Evolutionary conservation across 768 basidiomycete species (phyloP).

Genomic region (Pleurotus pulmonarius): DNA sequence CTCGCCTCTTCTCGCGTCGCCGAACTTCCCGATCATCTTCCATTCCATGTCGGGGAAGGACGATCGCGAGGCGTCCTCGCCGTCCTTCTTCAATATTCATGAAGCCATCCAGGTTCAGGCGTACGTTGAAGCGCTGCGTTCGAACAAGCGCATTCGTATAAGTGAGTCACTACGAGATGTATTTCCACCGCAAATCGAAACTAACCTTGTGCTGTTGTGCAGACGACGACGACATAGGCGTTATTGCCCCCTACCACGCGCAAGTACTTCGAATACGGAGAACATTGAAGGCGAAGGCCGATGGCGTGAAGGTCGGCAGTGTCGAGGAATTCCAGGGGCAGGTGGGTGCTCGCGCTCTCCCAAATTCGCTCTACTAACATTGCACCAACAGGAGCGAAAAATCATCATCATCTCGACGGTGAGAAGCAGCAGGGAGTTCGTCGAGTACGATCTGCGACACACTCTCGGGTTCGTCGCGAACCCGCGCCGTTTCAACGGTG

Average conservation of each 20-base stretch:
- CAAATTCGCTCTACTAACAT: conserved; percentile 5
- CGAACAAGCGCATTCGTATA: conserved; percentile 31
- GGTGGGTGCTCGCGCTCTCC: conserved; percentile 25
- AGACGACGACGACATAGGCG: conserved; percentile 54
- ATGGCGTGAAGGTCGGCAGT: conserved; percentile 55
- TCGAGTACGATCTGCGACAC: conserved; percentile 46
- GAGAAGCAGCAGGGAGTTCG: conserved; percentile 46
- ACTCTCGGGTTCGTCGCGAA: conserved; percentile 58
- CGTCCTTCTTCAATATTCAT: conserved; percentile 69
- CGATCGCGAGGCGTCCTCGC: conserved; percentile 61
- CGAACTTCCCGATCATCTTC: conserved; percentile 59
- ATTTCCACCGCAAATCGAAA: conserved; percentile 5
- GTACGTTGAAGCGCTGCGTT: conserved; percentile 39
- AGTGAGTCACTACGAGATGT: conserved; percentile 26
- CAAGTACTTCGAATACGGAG: conserved; percentile 48
- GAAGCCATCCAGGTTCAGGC: conserved; percentile 51
- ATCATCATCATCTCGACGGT: conserved; percentile 60
- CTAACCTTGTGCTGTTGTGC: conserved; percentile 22
- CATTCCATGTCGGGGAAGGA: conserved; percentile 59
- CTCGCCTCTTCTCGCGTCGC: conserved; percentile 36
- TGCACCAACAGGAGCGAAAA: conserved; percentile 41
- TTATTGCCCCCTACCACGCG: conserved; percentile 62
- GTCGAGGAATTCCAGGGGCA: conserved; percentile 70
- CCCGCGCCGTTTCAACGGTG: conserved; percentile 55
- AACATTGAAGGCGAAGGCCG: conserved; percentile 28